phyloP scores from a whole-genome alignment of 2,329 filamentous ascomycete genomes.

The Tolypocladium inflatum region DNA sequence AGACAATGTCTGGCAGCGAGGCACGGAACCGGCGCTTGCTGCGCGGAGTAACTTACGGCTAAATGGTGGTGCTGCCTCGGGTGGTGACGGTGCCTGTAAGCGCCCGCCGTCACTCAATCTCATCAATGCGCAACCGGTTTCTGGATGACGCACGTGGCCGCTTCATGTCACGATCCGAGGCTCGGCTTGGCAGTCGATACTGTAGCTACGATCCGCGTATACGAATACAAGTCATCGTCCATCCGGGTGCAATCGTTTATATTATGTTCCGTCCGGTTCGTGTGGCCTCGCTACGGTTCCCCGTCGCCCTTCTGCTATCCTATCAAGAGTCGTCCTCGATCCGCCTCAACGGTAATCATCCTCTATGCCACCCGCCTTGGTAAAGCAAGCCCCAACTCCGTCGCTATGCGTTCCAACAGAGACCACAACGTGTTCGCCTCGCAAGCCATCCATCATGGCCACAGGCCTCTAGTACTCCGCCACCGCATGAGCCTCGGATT shows the following conservation, averaged over 20 bases:
- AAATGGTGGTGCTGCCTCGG: too few species aligned
- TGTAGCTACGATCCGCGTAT: too few species aligned
- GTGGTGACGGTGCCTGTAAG: neutral
- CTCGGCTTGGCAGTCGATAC: neutral
- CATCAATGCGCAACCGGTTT: neutral
- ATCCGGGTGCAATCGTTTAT: neutral
- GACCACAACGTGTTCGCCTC: neutral
- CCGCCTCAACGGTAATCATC: too few species aligned
- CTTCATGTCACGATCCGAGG: neutral
- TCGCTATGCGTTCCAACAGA: constrained; percentile 14
- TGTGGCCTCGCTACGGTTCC: too few species aligned
- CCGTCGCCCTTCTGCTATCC: neutral
- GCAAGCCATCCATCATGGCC: neutral
- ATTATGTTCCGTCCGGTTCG: too few species aligned
- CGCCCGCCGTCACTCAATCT: neutral
- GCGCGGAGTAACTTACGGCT: too few species aligned
- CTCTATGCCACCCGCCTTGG: neutral
- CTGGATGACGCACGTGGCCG: neutral
- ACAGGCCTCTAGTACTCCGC: neutral
- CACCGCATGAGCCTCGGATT: neutral
- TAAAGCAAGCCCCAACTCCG: constrained; percentile 11
- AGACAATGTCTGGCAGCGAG: neutral
- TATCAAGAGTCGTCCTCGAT: neutral
- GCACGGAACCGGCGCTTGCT: too few species aligned
- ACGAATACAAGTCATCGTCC: neutral